These are phyloP conservation scores for Nitzschia inconspicua DNA, from an alignment of 108 stramenopile genomes.

Conservation along the genomic window DNA sequence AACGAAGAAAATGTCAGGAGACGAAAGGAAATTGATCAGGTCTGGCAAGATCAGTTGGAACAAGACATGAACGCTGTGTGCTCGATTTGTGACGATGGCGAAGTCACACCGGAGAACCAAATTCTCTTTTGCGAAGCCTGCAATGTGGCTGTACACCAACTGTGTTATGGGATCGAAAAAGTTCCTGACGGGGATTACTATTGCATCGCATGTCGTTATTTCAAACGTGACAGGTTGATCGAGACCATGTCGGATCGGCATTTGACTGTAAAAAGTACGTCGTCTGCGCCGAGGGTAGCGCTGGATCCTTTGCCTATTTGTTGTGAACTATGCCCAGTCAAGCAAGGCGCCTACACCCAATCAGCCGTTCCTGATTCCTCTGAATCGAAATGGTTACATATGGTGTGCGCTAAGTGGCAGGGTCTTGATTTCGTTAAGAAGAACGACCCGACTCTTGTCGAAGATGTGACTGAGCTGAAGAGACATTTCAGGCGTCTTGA, in stretches of 20 bases:
- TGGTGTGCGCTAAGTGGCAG: slow-evolving; percentile 86
- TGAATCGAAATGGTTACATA: slow-evolving; percentile 66
- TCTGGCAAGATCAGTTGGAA: slow-evolving; percentile 68
- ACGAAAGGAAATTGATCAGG: slow-evolving; percentile 56
- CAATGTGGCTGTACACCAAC: slow-evolving; percentile 86
- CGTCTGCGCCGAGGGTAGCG: not conserved
- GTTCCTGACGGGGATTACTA: slow-evolving; percentile 89
- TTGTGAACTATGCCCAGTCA: slow-evolving; percentile 83
- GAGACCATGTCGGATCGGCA: not conserved
- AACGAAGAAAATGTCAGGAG: slow-evolving; percentile 38
- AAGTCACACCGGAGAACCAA: slow-evolving; percentile 85
- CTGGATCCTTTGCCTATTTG: slow-evolving; percentile 44
- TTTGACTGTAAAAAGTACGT: not conserved
- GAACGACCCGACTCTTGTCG: slow-evolving; percentile 41
- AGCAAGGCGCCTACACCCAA: slow-evolving; percentile 73
- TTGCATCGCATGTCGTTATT: slow-evolving; percentile 73
- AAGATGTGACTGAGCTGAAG: slow-evolving; percentile 62
- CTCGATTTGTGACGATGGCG: slow-evolving; percentile 83
- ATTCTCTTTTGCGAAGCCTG: slow-evolving; percentile 91
- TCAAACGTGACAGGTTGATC: slow-evolving; percentile 58
- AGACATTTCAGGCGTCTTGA: slow-evolving; percentile 36
- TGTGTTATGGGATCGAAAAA: slow-evolving; percentile 82
- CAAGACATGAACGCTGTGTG: slow-evolving; percentile 90
- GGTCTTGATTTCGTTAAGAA: slow-evolving; percentile 65
- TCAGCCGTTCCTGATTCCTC: not conserved